A percentile compares a stretch with the other conserved stretches of the same genome.
Evolutionary conservation across 1,284 basidiomycete species (phyloP).

Genomic region (Leccinum fallax): DNA sequence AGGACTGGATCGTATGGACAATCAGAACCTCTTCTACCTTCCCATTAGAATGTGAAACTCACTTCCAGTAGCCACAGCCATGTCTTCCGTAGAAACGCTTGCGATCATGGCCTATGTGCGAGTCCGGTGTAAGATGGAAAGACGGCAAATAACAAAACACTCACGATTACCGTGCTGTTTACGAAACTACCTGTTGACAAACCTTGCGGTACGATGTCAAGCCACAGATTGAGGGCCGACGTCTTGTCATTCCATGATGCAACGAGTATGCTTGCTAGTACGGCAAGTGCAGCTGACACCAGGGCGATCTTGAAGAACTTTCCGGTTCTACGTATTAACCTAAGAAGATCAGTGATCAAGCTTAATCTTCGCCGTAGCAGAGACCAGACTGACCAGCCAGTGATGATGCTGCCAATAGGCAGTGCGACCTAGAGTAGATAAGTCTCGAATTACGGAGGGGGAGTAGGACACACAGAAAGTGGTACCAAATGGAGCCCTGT

Average conservation of each 20-base stretch:
- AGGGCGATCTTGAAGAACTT: neutral
- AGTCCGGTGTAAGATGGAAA: neutral
- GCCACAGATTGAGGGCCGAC: neutral
- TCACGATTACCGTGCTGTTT: neutral
- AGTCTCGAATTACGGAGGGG: neutral
- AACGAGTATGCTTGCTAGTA: neutral
- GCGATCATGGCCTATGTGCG: neutral
- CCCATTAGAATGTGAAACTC: neutral
- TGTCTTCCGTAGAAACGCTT: neutral
- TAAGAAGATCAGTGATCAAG: neutral
- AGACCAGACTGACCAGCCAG: neutral
- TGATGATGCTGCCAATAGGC: neutral
- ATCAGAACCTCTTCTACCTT: neutral
- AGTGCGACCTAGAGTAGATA: neutral
- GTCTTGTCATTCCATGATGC: neutral
- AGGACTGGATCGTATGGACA: conserved; percentile 57
- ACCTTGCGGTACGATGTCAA: neutral
- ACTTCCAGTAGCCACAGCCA: neutral
- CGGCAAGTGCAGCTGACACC: neutral
- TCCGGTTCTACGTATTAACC: neutral
- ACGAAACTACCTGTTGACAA: neutral
- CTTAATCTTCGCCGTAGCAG: neutral
- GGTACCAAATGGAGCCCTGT: neutral
- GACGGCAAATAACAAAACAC: neutral
- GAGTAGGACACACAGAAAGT: neutral